Percentiles rank a stretch among this genome's conserved stretches.
Conservation (phyloP, 1,139 yeast species). For the Debaryomyces nepalensis region DNA sequence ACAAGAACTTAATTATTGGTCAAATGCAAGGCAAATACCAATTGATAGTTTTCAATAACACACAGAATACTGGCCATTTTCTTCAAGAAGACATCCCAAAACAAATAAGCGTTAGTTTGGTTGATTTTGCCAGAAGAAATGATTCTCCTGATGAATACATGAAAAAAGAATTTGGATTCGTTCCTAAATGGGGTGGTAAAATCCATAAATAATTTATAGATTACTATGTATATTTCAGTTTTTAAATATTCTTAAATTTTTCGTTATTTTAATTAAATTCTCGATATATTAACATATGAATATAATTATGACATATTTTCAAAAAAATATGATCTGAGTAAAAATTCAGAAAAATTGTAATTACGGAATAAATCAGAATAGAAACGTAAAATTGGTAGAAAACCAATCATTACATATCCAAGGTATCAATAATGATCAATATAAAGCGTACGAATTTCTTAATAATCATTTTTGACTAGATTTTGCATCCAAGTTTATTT, state of each 20-base stretch:
- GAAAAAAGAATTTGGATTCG: slow-evolving; percentile 44
- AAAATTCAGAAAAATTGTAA: too few species aligned
- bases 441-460: not conserved
- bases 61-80: slow-evolving; percentile 78
- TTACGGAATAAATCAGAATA: too few species aligned
- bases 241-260: too few species aligned
- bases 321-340: too few species aligned
- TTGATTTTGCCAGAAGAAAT: slow-evolving; percentile 54
- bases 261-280: too few species aligned
- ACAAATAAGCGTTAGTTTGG: slow-evolving; percentile 61
- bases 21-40: slow-evolving; percentile 98
- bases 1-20: slow-evolving; percentile 83
- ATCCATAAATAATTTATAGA: slow-evolving; percentile 28
- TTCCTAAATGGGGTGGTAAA: slow-evolving; percentile 58
- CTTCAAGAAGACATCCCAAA: slow-evolving; percentile 87
- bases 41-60: slow-evolving; percentile 70
- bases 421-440: not conserved
- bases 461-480: not conserved
- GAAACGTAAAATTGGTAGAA: too few species aligned
- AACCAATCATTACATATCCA: too few species aligned
- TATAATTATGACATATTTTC: too few species aligned
- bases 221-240: not conserved
- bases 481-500: slow-evolving; percentile 4
- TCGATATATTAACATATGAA: too few species aligned
- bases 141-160: slow-evolving; percentile 42